A percentile compares a stretch with the other conserved stretches of the same genome.
phyloP scores from a whole-genome alignment of 179 eudicot genomes.

The Beta lomatogona region DNA sequence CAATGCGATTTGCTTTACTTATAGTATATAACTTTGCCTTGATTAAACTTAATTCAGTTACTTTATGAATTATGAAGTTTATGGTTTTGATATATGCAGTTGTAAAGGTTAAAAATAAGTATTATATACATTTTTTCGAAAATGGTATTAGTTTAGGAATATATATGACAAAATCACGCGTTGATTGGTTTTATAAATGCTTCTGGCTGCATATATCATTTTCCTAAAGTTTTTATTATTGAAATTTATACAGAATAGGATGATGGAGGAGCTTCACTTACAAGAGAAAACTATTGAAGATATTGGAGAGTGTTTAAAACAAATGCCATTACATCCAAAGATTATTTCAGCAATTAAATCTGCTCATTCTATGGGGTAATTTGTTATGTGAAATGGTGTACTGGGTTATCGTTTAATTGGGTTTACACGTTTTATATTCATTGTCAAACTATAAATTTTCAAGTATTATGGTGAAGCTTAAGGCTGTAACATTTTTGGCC shows the following conservation, averaged over 20 bases:
- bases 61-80: too few relatives aligned
- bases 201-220: too few relatives aligned
- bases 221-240: background rate
- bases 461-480: background rate
- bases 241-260: slow-evolving; percentile 34
- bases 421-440: background rate
- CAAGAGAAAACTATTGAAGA: slow-evolving; percentile 67
- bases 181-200: too few relatives aligned
- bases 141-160: too few relatives aligned
- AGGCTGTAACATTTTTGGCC: slow-evolving; percentile 7
- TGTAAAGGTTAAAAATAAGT: too few relatives aligned
- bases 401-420: background rate
- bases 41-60: too few relatives aligned
- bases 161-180: too few relatives aligned
- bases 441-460: background rate
- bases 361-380: slow-evolving; percentile 33
- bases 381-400: background rate
- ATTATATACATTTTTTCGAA: too few relatives aligned
- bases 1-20: too few relatives aligned
- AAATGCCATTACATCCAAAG: slow-evolving; percentile 55
- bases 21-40: too few relatives aligned
- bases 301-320: slow-evolving; percentile 62
- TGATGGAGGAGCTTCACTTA: slow-evolving; percentile 75
- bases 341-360: slow-evolving; percentile 59
- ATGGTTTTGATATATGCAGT: too few relatives aligned